Base-by-base conservation (phyloP, 805 yeast genomes). In the Wickerhamiella azyma region DNA sequence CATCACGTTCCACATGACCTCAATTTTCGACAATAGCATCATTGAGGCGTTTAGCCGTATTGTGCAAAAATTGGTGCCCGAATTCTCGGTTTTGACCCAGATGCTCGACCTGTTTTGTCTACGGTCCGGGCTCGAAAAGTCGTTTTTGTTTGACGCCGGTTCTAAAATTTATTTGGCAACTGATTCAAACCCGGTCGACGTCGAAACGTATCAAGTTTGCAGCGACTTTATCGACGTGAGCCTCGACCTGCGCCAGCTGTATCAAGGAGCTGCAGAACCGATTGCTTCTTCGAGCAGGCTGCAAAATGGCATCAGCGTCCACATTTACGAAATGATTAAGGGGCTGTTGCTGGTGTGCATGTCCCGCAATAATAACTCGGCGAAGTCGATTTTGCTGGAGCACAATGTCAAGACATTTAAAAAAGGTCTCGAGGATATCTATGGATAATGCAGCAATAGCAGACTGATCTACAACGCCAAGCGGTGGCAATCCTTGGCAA, bases 151-250 rank as follows among this genome's bases (percentile, higher is more conserved):
- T 57, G 98, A 92, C 59, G 77, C 89, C 21, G 83, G 84, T 57
- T 82, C 95, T 14, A 92, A 92, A 60, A 84, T 92, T 17, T 92
- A 89, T 59, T 86, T 89, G 41, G 96, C 96, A 5, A 89, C 97
- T 0, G 98, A 92, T 61, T 83, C 95, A 0, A 79, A 88, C 1
- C 96, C 97, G 0, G 95, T 89, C 35, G 97, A 89, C 64, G 81
- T 85, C 36, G 94, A 86, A 58, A 84, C 94, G 0, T 92, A 92
- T 60, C 96, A 92, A 61, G 94, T 89, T 1, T 92, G 97, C 63
- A 94, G 96, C 0, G 97, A 92, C 58, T 92, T 92, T 58, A 89
- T 92, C 39, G 97, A 92, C 61, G 92, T 89, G 13, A 80, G 95
- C 2, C 80, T 86, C 21, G 97, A 92, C 58, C 66, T 92, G 52